phyloP scores from a whole-genome alignment of 768 basidiomycete species.

The Boletus subcaerulescens region DNA sequence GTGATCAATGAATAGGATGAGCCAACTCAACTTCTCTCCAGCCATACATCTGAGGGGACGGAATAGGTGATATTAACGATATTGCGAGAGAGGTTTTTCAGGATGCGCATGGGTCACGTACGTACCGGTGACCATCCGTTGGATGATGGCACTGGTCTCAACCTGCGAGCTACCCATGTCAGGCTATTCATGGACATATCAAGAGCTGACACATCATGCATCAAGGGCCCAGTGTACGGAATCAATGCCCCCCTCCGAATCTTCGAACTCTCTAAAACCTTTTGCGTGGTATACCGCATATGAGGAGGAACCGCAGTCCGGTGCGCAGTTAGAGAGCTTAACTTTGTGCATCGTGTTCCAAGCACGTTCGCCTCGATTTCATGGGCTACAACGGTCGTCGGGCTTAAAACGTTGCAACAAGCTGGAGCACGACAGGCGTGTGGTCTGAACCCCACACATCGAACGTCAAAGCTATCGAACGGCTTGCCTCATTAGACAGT shows the following conservation, averaged over 20 bases:
- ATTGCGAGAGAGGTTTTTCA: constrained; percentile 5
- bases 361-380: constrained; percentile 2
- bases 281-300: not conserved
- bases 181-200: constrained; percentile 11
- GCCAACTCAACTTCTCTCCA: constrained; percentile 8
- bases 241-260: constrained; percentile 3
- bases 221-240: constrained; percentile 14
- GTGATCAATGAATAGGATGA: constrained; percentile 9
- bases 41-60: constrained; percentile 6
- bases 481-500: no score
- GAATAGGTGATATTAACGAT: constrained; percentile 21
- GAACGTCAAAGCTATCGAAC: not conserved
- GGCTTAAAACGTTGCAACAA: not conserved
- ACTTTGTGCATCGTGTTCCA: constrained; percentile 2
- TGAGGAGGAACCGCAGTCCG: not conserved
- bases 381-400: not conserved
- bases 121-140: not conserved
- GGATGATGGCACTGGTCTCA: not conserved
- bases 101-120: constrained; percentile 10
- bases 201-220: constrained; percentile 16
- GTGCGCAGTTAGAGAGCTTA: constrained; percentile 16
- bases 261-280: not conserved
- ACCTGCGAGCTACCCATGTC: constrained; percentile 11
- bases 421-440: not conserved
- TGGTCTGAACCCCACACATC: not conserved